Conservation (phyloP, 768 basidiomycete species). For the Clitopilus passeckerianus region DNA sequence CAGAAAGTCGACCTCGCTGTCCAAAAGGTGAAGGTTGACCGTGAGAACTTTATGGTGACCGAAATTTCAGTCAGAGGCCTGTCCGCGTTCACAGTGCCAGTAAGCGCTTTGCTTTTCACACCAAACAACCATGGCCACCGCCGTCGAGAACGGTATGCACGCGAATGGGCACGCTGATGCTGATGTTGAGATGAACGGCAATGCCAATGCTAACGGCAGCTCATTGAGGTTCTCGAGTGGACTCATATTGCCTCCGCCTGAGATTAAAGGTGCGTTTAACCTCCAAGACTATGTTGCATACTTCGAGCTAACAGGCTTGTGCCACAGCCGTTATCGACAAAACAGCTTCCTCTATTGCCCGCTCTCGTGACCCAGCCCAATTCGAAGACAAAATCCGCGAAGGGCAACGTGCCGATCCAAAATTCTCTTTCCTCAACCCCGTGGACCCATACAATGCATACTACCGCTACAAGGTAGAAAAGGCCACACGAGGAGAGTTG, state of each 20-base stretch:
- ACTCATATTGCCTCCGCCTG: constrained; percentile 92
- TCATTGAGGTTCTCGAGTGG: constrained; percentile 67
- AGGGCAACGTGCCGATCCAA: constrained; percentile 92
- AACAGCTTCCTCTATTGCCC: constrained; percentile 87
- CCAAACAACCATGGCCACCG: constrained; percentile 41
- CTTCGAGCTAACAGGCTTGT: constrained; percentile 5
- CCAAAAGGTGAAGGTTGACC: constrained; percentile 19
- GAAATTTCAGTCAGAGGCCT: constrained; percentile 4
- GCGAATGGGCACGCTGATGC: constrained; percentile 36
- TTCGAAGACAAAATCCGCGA: constrained; percentile 98
- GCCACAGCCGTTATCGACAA: constrained; percentile 86
- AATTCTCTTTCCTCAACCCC: constrained; percentile 98
- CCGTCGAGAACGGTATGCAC: constrained; percentile 38
- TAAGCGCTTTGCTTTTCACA: constrained; percentile 11
- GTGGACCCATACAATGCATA: constrained; percentile 98
- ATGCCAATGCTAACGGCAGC: constrained; percentile 16
- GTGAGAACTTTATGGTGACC: constrained; percentile 20
- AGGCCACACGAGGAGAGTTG: constrained; percentile 69
- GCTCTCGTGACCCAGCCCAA: constrained; percentile 87
- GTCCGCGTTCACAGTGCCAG: constrained; percentile 7
- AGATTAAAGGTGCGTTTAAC: constrained; percentile 75
- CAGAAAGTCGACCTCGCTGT: constrained; percentile 4
- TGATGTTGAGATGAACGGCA: constrained; percentile 33
- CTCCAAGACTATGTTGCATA: constrained; percentile 27
- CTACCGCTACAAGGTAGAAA: constrained; percentile 89